phyloP scores from a whole-genome alignment of 352 stramenopile species.

The Pythium aquatile region DNA sequence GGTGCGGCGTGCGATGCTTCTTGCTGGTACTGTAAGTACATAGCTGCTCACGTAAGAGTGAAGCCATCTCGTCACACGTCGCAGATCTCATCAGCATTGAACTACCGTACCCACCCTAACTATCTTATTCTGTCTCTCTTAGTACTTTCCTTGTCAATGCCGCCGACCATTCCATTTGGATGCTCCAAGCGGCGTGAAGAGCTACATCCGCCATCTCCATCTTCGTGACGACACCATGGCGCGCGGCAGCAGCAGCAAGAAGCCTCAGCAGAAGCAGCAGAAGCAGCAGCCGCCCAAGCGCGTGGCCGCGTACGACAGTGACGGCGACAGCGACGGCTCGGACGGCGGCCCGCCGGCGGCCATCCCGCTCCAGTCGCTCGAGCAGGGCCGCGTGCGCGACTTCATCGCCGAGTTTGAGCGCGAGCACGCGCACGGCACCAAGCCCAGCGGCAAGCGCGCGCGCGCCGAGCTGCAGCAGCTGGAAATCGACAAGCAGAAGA shows the following conservation, averaged over 20 bases:
- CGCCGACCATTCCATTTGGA: conserved; percentile 21
- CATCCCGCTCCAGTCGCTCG: conserved; percentile 68
- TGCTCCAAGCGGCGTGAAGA: conserved; percentile 7
- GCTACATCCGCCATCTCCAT: background rate
- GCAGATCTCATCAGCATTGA: conserved; percentile 4
- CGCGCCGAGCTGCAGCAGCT: conserved; percentile 56
- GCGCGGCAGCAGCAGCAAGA: conserved; percentile 3
- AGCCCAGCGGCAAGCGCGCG: conserved; percentile 49
- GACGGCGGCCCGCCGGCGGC: conserved; percentile 28
- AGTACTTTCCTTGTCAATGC: conserved; percentile 2
- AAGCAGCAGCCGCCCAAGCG: background rate
- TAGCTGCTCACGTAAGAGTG: background rate
- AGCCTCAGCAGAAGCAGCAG: background rate
- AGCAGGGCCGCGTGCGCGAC: conserved; percentile 59
- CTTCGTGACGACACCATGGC: conserved; percentile 14
- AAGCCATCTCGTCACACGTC: conserved; percentile 25
- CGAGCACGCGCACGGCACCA: conserved; percentile 28
- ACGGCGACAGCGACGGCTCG: conserved; percentile 37
- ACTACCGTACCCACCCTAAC: background rate
- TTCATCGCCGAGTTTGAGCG: conserved; percentile 51
- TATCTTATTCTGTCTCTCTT: conserved; percentile 18
- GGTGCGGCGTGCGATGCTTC: too few species aligned
- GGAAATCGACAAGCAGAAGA: conserved; percentile 51
- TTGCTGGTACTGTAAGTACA: too few species aligned
- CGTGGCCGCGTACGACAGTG: conserved; percentile 22